A percentile compares a stretch with the other conserved stretches of the same genome.
Conservation (phyloP, 106 monocot genomes). For the Phalaenopsis equestris region DNA sequence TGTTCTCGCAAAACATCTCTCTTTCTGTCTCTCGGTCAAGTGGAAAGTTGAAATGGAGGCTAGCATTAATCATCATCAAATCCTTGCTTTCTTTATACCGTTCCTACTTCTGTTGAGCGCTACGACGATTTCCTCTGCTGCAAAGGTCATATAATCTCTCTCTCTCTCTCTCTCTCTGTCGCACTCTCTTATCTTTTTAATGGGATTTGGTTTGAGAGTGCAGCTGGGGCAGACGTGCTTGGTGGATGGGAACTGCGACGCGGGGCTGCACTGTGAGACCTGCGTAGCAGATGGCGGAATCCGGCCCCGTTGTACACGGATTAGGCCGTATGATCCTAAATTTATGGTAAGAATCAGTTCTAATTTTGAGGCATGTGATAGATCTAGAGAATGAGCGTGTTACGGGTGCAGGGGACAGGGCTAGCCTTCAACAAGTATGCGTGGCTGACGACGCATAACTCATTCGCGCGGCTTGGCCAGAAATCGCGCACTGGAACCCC, state of each 20-base stretch:
- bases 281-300: constrained; percentile 15
- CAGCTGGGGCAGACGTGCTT: constrained; percentile 16
- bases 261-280: constrained; percentile 25
- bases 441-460: constrained; percentile 91
- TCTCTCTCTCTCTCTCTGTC: not conserved
- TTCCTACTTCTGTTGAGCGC: not conserved
- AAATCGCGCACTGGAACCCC: constrained; percentile 19
- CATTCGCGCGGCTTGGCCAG: constrained; percentile 37
- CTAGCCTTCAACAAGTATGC: constrained; percentile 74
- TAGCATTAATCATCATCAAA: not conserved
- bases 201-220: not conserved
- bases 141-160: not conserved
- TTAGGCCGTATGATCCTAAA: constrained; percentile 16
- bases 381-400: not conserved
- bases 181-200: not conserved
- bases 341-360: constrained; percentile 3
- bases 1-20: not conserved
- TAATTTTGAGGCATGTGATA: not conserved
- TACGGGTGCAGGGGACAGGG: constrained; percentile 25
- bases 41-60: not conserved
- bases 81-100: not conserved
- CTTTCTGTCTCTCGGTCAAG: not conserved
- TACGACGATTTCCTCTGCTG: not conserved
- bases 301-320: constrained; percentile 17
- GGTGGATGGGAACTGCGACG: constrained; percentile 17